Evolutionary conservation across 805 yeast genomes (phyloP), one percentile per base, ranked within the genome.

Genomic region (Pichia californica): DNA sequence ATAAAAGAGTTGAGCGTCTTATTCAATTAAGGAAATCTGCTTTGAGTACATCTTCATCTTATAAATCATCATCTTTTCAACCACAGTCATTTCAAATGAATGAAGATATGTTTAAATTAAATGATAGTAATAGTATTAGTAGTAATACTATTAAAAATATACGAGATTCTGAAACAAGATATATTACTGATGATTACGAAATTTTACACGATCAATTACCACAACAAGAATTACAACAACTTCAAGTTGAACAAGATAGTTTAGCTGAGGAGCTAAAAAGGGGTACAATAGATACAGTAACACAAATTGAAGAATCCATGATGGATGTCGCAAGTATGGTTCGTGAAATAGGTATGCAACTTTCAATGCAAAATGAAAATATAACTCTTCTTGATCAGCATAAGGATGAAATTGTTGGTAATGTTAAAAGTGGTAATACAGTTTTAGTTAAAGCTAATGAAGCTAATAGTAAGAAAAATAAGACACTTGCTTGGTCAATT

Each of bases 311-410:
- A 53, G 66, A 66, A 23, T 74, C 86, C 2, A 78, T 83, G 61
- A 58, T 79, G 35, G 96, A 87, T 55, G 81, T 89, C 34, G 74
- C 88, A 1, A 76, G 80, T 43, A 61, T 89, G 48, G 91, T 88
- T 55, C 70, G 80, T 20, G 93, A 86, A 55, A 68, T 88, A 42
- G 73, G 86, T 11, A 68, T 80, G 43, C 95, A 89, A 57, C 67
- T 88, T 38, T 76, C 77, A 20, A 61, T 76, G 1, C 97, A 88
- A 62, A 77, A 83, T 6, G 83, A 82, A 41, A 80, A 76, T 57
- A 83, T 88, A 14, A 70, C 74, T 39, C 67, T 70, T 31, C 66
- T 88, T 49, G 61, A 79, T 38, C 82, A 80, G 46, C 80, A 80
- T 47, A 89, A 85, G 47, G 79, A 77, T 47, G 77, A 77, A 48